These are phyloP conservation scores for Aspergillus sparsus DNA, from an alignment of 495 filamentous ascomycete species.

Conservation along the genomic window DNA sequence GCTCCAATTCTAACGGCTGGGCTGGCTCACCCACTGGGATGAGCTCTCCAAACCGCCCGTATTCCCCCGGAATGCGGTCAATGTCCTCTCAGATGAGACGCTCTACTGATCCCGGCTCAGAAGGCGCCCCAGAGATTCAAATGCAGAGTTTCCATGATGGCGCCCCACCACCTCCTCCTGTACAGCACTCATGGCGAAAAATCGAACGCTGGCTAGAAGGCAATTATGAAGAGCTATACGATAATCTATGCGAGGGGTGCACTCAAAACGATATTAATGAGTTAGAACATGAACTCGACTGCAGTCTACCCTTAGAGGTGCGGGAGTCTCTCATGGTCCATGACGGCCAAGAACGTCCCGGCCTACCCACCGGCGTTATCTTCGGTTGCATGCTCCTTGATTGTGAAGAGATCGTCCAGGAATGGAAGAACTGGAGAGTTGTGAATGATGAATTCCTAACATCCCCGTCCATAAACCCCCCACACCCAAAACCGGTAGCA, in stretches of 20 bases:
- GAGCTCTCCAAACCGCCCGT: slow-evolving; percentile 62
- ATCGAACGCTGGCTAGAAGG: slow-evolving; percentile 94
- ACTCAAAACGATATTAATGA: slow-evolving; percentile 96
- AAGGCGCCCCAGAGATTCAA: slow-evolving; percentile 80
- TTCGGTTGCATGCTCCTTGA: slow-evolving; percentile 95
- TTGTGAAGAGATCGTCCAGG: slow-evolving; percentile 97
- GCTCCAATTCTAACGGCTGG: slow-evolving; percentile 56
- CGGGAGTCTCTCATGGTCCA: slow-evolving; percentile 88
- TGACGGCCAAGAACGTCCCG: slow-evolving; percentile 94
- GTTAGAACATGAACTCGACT: slow-evolving; percentile 93
- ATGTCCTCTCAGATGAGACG: slow-evolving; percentile 58
- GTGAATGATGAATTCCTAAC: slow-evolving; percentile 87
- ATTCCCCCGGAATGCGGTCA: slow-evolving; percentile 89
- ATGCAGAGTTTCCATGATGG: slow-evolving; percentile 97
- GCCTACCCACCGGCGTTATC: slow-evolving; percentile 86
- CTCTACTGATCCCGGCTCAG: slow-evolving; percentile 59
- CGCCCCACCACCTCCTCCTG: slow-evolving; percentile 83
- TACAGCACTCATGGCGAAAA: slow-evolving; percentile 85
- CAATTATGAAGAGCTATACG: slow-evolving; percentile 90
- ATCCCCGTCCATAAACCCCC: slow-evolving; percentile 50
- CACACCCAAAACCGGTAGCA: slow-evolving; percentile 66
- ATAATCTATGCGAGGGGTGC: slow-evolving; percentile 88
- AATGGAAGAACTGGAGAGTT: slow-evolving; percentile 94
- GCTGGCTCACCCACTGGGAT: slow-evolving; percentile 60
- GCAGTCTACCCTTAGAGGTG: slow-evolving; percentile 89